Evolutionary conservation across 2,329 filamentous ascomycete genomes (phyloP).

Genomic region (Bipolaris oryzae): DNA sequence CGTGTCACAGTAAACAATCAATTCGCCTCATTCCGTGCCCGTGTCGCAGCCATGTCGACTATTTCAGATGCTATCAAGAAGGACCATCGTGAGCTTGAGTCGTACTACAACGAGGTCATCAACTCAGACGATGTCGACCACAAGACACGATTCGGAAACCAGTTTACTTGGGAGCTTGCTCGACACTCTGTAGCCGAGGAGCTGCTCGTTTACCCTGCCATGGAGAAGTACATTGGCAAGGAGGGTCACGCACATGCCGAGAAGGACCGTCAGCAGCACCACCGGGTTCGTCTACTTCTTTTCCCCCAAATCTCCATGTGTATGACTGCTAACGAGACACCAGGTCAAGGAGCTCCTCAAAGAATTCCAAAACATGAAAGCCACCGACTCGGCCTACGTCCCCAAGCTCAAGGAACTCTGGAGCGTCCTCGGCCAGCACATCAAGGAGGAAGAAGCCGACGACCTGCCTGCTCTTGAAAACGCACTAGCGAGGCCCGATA

Average conservation of each 20-base stretch:
- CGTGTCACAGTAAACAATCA: conserved; percentile 4
- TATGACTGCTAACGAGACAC: not conserved
- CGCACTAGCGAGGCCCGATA: conserved; percentile 17
- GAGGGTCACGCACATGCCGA: conserved; percentile 42
- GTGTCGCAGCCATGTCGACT: conserved; percentile 6
- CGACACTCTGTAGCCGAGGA: conserved; percentile 60
- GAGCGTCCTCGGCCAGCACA: conserved; percentile 32
- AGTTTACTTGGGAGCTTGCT: conserved; percentile 60
- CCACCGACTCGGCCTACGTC: conserved; percentile 28
- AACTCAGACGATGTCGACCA: conserved; percentile 49
- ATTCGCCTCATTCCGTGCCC: conserved; percentile 8
- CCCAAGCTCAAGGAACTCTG: conserved; percentile 35
- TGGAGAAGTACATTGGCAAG: conserved; percentile 44
- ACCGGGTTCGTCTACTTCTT: conserved; percentile 25
- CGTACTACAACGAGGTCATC: conserved; percentile 54
- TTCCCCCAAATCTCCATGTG: too few relatives aligned
- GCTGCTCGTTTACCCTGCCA: conserved; percentile 49
- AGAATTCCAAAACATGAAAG: conserved; percentile 38
- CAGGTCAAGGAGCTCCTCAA: conserved; percentile 43
- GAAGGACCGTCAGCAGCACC: conserved; percentile 44
- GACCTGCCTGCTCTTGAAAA: conserved; percentile 41
- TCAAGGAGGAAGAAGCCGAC: conserved; percentile 40
- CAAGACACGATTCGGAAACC: conserved; percentile 55
- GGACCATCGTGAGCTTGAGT: conserved; percentile 52
- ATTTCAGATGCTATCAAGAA: conserved; percentile 41